Evolutionary conservation across 768 basidiomycete species (phyloP), one percentile per base, ranked within the genome.

Genomic region (Flagelloscypha sp.): DNA sequence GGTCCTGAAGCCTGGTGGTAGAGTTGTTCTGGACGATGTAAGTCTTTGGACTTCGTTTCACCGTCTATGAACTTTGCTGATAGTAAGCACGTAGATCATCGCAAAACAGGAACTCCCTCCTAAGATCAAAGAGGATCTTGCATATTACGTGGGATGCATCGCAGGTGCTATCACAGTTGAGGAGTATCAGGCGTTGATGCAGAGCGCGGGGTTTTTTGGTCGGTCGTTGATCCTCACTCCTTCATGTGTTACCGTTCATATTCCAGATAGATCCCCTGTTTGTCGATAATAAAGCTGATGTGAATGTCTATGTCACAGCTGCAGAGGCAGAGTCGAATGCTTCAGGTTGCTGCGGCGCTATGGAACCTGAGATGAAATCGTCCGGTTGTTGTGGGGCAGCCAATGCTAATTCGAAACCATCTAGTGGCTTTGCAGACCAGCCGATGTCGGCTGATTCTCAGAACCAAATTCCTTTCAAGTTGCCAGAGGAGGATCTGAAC

Each of bases 1-100:
- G 8, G 57, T 76, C 2, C 55, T 79, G 30, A 76, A 70, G 48
- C 66, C 70, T 7, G 74, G 74, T 33, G 76, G 77, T 7, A 59
- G 74, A n/a, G 45, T 76, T 17, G 62, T 62, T 2, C 44, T 76
- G 7, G 59, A 65, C 32, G 76, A 77, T 44, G 74, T 78, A 41
- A 11, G 65, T 39, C 1, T n/a, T 9, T n/a, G n/a, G n/a, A n/a
- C n/a, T n/a, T 2, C 19, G 3, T 7, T 19, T 17, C 13, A 11
- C 11, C 7, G 1, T n/a, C 23, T 15, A 19, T 7, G n/a, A 12
- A 24, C 16, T 16, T 3, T 20, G n/a, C 18, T 28, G 19, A 34
- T 27, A 41, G 30, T 23, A 8, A n/a, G n/a, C 3, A 3, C 3
- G 11, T 41, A 74, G 73, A 67, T 72, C 24, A 43, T 74, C 2